A percentile compares a stretch with the other conserved stretches of the same genome.
phyloP scores from a whole-genome alignment of 2,329 filamentous ascomycete species.

The Cucurbitaria berberidis region DNA sequence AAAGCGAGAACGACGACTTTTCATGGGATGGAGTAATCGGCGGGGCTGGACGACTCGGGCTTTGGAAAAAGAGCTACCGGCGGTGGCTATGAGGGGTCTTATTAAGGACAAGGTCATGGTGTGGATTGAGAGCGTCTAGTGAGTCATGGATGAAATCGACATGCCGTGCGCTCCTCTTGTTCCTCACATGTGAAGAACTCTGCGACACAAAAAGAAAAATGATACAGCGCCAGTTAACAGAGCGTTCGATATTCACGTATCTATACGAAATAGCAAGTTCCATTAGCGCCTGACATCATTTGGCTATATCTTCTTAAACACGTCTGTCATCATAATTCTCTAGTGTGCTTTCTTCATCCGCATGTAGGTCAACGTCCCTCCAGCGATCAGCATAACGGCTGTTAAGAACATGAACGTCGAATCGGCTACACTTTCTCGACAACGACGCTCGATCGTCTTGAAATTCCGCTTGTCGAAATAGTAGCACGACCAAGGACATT shows the following conservation, averaged over 20 bases:
- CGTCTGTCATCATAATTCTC: no score
- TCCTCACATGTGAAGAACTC: neutral
- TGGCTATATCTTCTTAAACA: no score
- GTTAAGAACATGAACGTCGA: conserved; percentile 27
- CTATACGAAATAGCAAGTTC: no score
- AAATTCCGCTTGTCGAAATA: no score
- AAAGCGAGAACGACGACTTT: neutral
- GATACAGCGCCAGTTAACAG: neutral
- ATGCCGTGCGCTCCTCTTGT: neutral
- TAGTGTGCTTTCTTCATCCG: conserved; percentile 1
- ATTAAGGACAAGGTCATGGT: neutral
- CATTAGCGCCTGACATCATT: no score
- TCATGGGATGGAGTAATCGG: conserved; percentile 4
- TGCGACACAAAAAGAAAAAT: neutral
- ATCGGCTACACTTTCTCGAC: conserved; percentile 18
- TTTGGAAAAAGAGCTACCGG: neutral
- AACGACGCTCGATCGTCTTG: conserved; percentile 15
- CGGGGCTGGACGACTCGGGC: neutral
- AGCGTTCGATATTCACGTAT: no score
- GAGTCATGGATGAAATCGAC: conserved; percentile 1
- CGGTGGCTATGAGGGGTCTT: neutral
- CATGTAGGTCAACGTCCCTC: conserved; percentile 7
- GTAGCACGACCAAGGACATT: no score
- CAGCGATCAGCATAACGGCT: conserved; percentile 9
- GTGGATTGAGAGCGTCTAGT: neutral